phyloP scores from a whole-genome alignment of 257 asterid genomes.

The Rhazya stricta region DNA sequence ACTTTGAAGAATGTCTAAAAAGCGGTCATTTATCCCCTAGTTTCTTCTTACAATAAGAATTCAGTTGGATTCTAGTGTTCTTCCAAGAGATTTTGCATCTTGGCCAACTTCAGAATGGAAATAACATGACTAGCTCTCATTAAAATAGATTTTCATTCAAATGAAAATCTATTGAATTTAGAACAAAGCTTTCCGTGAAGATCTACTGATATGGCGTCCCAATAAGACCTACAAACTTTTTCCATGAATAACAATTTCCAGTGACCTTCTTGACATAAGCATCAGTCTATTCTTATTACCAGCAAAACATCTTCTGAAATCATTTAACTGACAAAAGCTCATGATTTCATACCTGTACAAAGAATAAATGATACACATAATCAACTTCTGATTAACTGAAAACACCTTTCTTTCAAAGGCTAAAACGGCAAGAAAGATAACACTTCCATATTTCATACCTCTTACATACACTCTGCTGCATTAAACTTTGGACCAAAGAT shows the following conservation, averaged over 20 bases:
- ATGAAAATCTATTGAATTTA: background rate
- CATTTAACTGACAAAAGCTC: background rate
- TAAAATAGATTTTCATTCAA: background rate
- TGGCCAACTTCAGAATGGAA: background rate
- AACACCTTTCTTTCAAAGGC: background rate
- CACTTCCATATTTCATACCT: constrained; percentile 1
- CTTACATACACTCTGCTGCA: background rate
- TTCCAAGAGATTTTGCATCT: background rate
- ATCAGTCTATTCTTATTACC: background rate
- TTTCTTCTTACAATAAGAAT: background rate
- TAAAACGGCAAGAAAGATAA: background rate
- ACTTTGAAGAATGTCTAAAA: background rate
- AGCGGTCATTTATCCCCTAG: background rate
- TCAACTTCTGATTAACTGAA: background rate
- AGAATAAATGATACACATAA: background rate
- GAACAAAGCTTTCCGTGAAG: background rate
- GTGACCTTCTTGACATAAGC: background rate
- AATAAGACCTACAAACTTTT: background rate
- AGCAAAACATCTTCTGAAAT: background rate
- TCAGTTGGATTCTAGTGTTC: background rate
- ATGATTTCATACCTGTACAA: background rate
- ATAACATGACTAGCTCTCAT: background rate
- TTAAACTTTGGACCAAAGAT: background rate
- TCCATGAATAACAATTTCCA: background rate
- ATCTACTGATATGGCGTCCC: too few relatives aligned